A percentile compares a stretch with the other conserved stretches of the same genome.
These are phyloP conservation scores for Amoebophrya sp. DNA, from an alignment of 169 alveolate species.

Conservation along the genomic window DNA sequence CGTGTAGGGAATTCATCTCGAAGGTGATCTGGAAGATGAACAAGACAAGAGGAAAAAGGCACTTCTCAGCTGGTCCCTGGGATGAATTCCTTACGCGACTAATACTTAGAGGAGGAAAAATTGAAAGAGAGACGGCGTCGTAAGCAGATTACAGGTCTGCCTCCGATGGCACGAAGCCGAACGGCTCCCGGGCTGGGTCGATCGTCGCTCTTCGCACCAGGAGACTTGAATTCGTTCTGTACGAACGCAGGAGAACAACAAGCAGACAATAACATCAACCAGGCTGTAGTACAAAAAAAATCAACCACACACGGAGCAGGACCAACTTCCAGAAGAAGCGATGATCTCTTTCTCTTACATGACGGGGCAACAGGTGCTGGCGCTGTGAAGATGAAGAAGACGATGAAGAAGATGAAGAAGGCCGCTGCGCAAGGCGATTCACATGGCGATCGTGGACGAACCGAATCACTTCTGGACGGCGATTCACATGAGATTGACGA, in stretches of 20 bases:
- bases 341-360: too few species aligned
- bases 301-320: too few species aligned
- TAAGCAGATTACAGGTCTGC: not conserved
- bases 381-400: not conserved
- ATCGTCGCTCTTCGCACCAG: too few species aligned
- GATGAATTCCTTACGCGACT: not conserved
- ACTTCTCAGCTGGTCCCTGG: not conserved
- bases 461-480: not conserved
- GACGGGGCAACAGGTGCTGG: too few species aligned
- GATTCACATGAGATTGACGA: not conserved
- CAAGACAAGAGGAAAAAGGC: not conserved
- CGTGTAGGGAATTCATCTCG: too few species aligned
- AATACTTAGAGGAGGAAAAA: not conserved
- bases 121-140: not conserved
- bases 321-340: too few species aligned
- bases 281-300: too few species aligned
- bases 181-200: too few species aligned
- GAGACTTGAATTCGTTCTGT: not conserved
- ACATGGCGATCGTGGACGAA: not conserved
- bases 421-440: not conserved
- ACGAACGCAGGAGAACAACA: not conserved
- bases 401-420: not conserved
- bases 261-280: too few species aligned
- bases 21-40: too few species aligned
- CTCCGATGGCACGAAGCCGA: too few species aligned